Percentiles rank a stretch among this genome's conserved stretches.
These are phyloP conservation scores for Phoma sp. DNA, from an alignment of 2,329 filamentous ascomycete species.

Conservation along the genomic window DNA sequence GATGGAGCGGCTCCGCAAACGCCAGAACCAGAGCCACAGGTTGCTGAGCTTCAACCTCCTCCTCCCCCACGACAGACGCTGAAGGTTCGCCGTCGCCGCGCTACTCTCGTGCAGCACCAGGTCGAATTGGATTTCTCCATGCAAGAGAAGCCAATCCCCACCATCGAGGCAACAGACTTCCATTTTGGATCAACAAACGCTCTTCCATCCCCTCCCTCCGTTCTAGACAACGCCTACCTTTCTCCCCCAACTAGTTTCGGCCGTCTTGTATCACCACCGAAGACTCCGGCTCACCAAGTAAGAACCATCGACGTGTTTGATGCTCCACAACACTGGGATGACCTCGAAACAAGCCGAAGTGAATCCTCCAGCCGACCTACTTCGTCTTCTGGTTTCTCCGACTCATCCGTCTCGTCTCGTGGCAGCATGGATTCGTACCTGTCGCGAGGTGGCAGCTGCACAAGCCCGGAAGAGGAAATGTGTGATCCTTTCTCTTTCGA, in stretches of 20 bases:
- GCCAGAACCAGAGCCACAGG: conserved; percentile 51
- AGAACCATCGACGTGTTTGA: conserved; percentile 38
- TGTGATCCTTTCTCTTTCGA: conserved; percentile 62
- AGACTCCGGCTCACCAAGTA: conserved; percentile 55
- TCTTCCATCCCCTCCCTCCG: conserved; percentile 32
- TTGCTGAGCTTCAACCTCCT: conserved; percentile 48
- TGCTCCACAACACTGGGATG: conserved; percentile 40
- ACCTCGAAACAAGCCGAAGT: conserved; percentile 42
- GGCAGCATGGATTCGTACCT: conserved; percentile 63
- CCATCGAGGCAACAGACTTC: conserved; percentile 56
- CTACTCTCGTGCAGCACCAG: conserved; percentile 37
- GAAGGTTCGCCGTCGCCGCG: conserved; percentile 56
- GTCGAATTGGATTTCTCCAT: conserved; percentile 37
- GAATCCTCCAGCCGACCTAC: conserved; percentile 60
- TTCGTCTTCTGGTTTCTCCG: conserved; percentile 65
- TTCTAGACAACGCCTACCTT: conserved; percentile 48
- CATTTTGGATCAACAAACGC: conserved; percentile 36
- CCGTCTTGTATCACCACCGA: conserved; percentile 56
- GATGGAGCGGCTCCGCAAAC: conserved; percentile 55
- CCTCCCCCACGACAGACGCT: conserved; percentile 56
- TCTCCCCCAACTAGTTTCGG: conserved; percentile 48
- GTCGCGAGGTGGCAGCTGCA: conserved; percentile 66
- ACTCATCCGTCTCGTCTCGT: conserved; percentile 67
- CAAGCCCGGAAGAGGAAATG: conserved; percentile 65
- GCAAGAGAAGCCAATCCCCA: conserved; percentile 51